Base-by-base conservation (phyloP, 768 basidiomycete genomes). In the Phylloporus sp. region DNA sequence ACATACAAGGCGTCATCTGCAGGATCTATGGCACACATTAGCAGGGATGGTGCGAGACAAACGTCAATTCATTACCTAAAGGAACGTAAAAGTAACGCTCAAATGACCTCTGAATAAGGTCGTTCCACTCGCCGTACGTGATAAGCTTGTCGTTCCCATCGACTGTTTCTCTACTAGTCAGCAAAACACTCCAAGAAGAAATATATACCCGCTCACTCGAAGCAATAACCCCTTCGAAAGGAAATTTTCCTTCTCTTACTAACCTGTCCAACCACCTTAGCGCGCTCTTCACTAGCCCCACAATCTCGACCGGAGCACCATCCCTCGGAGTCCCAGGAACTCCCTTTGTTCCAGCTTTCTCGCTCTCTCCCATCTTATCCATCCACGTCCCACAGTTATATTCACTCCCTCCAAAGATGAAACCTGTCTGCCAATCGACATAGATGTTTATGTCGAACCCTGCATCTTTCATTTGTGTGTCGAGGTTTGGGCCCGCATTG, bases 361-460 rank as follows among this genome's bases (percentile, higher is more conserved):
- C 73, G 3, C 89, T 92, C 62, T 95, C 92, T 35, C 96, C 96
- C 91, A 94, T 94, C 77, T 95, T 95, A 71, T 95, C 92, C 92
- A 92, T 92, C 92, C 92, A 95, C 1, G 92, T 94, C 10, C 92
- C 92, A 62, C 92, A 94, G 57, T 95, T 95, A 58, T 76, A 68
- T 45, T 70, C 69, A 64, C 82, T 98, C 8, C 96, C 96, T 22
- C 96, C 96, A 49, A 81, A 74, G 55, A 95, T 80, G 50, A 98
- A 65, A 2, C 96, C 96, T 1, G 90, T 97, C 55, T 77, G 73
- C 96, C 96, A 99, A 65, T 99, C 93, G n/a, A 97, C 93, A 21
- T 80, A 69, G 53, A 98, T 86, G 59, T 90, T 80, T 59, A 98
- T 91, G 64, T 95, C 79, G 71, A 99, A 99, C 2, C 96, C 96